Evolutionary conservation across 2,329 filamentous ascomycete genomes (phyloP).

Genomic region (Penicillium sp.): DNA sequence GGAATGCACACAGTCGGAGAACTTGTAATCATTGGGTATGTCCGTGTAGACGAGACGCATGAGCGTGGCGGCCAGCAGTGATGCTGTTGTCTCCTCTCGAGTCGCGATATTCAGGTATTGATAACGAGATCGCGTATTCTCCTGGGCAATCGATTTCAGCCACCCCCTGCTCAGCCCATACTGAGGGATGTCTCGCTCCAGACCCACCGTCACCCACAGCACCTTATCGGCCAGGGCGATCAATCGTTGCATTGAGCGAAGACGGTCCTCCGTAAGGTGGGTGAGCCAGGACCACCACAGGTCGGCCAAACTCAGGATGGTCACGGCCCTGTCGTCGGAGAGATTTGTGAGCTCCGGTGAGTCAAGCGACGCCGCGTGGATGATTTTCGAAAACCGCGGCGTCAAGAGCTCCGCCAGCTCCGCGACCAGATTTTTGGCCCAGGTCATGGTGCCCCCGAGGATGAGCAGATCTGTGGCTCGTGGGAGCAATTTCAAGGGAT

Average conservation of each 20-base stretch:
- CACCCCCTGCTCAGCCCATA: constrained; percentile 4
- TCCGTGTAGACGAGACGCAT: background rate
- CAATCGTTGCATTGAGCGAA: background rate
- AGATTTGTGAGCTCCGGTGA: too few species aligned
- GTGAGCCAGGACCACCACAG: too few species aligned
- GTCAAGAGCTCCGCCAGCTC: too few species aligned
- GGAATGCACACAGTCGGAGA: background rate
- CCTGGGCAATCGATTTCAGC: background rate
- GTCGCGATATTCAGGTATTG: background rate
- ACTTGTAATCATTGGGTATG: background rate
- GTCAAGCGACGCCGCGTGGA: too few species aligned
- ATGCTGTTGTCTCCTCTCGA: background rate
- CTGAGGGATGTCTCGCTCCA: background rate
- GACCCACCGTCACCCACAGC: constrained; percentile 15
- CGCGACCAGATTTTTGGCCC: too few species aligned
- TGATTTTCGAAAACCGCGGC: too few species aligned
- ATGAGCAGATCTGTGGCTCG: background rate
- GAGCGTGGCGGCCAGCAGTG: background rate
- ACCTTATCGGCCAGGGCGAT: background rate
- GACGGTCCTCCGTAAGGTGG: too few species aligned
- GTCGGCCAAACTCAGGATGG: too few species aligned
- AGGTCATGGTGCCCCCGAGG: background rate
- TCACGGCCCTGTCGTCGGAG: too few species aligned
- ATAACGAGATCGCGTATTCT: background rate
- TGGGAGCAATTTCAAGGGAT: background rate